A percentile compares a stretch with the other conserved stretches of the same genome.
Evolutionary conservation across 1,139 yeast genomes (phyloP).

Genomic region (Magnusiomyces ingens): DNA sequence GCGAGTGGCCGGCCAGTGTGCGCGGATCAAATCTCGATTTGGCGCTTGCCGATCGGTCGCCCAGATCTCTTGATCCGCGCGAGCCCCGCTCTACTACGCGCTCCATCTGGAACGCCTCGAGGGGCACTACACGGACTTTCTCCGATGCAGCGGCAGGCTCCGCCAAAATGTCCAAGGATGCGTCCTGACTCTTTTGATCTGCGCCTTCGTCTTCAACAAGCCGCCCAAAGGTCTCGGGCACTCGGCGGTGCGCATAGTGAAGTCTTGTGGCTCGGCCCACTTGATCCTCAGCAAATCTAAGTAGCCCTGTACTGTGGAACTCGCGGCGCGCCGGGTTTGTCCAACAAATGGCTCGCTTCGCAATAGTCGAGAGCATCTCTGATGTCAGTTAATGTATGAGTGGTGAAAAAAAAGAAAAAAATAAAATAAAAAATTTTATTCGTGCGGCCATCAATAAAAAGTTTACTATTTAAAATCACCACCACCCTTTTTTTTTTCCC

Average conservation of each 20-base stretch:
- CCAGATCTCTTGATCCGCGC: too few relatives aligned
- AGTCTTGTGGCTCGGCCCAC: constrained; percentile 12
- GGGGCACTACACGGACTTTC: background rate
- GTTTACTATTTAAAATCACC: background rate
- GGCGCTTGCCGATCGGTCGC: background rate
- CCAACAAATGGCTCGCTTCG: too few relatives aligned
- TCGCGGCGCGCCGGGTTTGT: too few relatives aligned
- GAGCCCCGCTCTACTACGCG: background rate
- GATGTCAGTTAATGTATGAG: background rate
- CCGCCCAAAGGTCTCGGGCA: constrained; percentile 11
- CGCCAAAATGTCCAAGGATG: too few relatives aligned
- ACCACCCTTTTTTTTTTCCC: background rate
- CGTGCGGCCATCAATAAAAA: background rate
- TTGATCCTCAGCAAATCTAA: background rate
- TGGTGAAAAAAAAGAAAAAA: background rate
- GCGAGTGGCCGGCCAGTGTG: constrained; percentile 13
- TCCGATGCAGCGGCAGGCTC: background rate
- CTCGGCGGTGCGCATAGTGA: constrained; percentile 12
- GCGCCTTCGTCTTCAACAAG: constrained; percentile 11
- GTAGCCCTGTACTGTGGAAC: background rate
- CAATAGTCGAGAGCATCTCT: too few relatives aligned
- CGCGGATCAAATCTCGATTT: constrained; percentile 6
- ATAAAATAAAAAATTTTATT: background rate
- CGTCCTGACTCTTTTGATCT: too few relatives aligned
- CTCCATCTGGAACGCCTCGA: constrained; percentile 10